Evolutionary conservation across 2,329 filamentous ascomycete genomes (phyloP).

Genomic region (Colletotrichum filicis): DNA sequence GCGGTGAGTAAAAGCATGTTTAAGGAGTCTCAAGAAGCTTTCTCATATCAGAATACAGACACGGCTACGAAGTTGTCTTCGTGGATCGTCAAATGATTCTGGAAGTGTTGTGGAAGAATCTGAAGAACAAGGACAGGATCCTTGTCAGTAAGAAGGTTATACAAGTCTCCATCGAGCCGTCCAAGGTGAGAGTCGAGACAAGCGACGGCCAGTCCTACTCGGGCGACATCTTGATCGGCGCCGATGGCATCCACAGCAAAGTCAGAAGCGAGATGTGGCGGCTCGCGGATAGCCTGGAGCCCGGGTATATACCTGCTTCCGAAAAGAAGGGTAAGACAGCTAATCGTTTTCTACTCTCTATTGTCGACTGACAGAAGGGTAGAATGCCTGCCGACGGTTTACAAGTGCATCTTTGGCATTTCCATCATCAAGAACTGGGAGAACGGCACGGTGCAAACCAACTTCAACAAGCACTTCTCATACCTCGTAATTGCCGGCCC

Average conservation of each 20-base stretch:
- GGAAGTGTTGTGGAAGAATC: slow-evolving; percentile 44
- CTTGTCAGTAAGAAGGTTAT: slow-evolving; percentile 9
- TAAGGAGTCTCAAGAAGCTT: background rate
- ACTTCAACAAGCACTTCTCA: slow-evolving; percentile 38
- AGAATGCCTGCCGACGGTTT: slow-evolving; percentile 36
- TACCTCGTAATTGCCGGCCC: slow-evolving; percentile 45
- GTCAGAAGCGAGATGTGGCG: slow-evolving; percentile 45
- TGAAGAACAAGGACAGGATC: slow-evolving; percentile 42
- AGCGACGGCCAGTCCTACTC: background rate
- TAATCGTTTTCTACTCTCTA: slow-evolving; percentile 12
- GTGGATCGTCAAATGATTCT: slow-evolving; percentile 49
- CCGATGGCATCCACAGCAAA: slow-evolving; percentile 53
- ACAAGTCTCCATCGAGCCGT: background rate
- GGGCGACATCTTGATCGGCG: slow-evolving; percentile 39
- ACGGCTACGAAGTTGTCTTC: slow-evolving; percentile 45
- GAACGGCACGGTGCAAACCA: slow-evolving; percentile 37
- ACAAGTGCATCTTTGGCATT: slow-evolving; percentile 52
- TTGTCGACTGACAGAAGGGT: background rate
- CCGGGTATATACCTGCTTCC: slow-evolving; percentile 38
- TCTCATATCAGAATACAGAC: slow-evolving; percentile 18
- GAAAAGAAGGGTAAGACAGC: slow-evolving; percentile 35
- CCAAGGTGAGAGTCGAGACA: background rate
- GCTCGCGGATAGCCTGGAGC: slow-evolving; percentile 37
- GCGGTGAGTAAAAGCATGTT: background rate
- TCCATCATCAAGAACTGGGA: slow-evolving; percentile 40